Conservation (phyloP, 78 protist species). For the Anaeramoeba flamelloides region DNA sequence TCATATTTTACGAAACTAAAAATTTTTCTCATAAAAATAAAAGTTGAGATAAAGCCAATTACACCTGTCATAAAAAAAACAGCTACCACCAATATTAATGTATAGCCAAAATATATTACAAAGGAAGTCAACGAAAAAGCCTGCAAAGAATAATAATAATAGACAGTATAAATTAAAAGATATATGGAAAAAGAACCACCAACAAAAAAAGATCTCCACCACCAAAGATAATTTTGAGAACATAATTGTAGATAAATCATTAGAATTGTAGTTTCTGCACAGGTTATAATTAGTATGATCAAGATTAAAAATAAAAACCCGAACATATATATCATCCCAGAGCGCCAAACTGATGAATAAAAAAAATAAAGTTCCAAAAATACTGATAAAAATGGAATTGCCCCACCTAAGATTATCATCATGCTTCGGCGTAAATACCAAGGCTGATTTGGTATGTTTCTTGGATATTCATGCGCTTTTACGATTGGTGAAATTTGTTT, state of each 20-base stretch:
- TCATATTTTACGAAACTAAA: no score
- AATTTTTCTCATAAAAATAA: no score
- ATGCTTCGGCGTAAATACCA: constrained; percentile 69
- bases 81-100: no score
- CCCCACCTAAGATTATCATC: constrained; percentile 68
- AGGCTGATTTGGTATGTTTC: not conserved
- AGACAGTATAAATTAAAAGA: no score
- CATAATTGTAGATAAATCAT: constrained; percentile 39
- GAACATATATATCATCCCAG: constrained; percentile 12
- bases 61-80: no score
- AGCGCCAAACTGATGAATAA: constrained; percentile 56
- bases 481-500: constrained; percentile 33
- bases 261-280: constrained; percentile 75
- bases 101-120: no score
- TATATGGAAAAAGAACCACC: no score
- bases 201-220: constrained; percentile 87
- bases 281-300: no score
- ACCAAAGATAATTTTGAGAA: constrained; percentile 56
- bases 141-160: no score
- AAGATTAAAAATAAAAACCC: constrained; percentile 64
- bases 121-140: no score
- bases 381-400: constrained; percentile 83
- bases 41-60: no score
- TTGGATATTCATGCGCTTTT: no score
- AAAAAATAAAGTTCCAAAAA: constrained; percentile 83